A percentile compares a stretch with the other conserved stretches of the same genome.
phyloP scores from a whole-genome alignment of 2,329 filamentous ascomycete genomes.

The Mycocentrospora acerina region DNA sequence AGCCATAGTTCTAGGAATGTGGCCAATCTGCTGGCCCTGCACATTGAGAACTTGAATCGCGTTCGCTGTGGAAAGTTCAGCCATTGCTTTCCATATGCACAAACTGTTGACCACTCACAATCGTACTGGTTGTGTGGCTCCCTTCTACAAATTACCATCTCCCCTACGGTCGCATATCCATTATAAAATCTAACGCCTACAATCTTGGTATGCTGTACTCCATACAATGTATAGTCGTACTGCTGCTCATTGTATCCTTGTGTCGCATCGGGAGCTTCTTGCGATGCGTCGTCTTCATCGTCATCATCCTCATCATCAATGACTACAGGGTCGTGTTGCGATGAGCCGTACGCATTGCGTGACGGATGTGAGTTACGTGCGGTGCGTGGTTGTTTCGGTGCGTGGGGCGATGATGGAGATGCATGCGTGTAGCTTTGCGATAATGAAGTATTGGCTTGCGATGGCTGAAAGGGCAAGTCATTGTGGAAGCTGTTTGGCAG shows the following conservation, averaged over 20 bases:
- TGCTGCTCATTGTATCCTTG: slow-evolving; percentile 28
- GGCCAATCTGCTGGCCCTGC: slow-evolving; percentile 72
- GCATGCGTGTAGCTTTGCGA: slow-evolving; percentile 16
- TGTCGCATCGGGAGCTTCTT: slow-evolving; percentile 29
- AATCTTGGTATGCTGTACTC: slow-evolving; percentile 54
- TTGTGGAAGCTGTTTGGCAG: slow-evolving; percentile 5
- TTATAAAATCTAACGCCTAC: slow-evolving; percentile 55
- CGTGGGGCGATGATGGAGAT: slow-evolving; percentile 15
- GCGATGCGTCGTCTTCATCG: slow-evolving; percentile 30
- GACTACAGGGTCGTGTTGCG: slow-evolving; percentile 26
- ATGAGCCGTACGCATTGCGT: slow-evolving; percentile 20
- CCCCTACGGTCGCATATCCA: slow-evolving; percentile 38
- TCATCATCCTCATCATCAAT: slow-evolving; percentile 30
- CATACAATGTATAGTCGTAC: slow-evolving; percentile 32
- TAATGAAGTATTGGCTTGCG: slow-evolving; percentile 24
- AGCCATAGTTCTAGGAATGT: slow-evolving; percentile 68
- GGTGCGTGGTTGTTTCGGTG: slow-evolving; percentile 32
- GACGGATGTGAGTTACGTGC: slow-evolving; percentile 10
- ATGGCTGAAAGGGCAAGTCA: slow-evolving; percentile 11
- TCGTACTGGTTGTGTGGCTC: slow-evolving; percentile 64
- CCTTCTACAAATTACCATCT: slow-evolving; percentile 47
- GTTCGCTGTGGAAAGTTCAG: slow-evolving; percentile 48
- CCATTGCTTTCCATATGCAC: neutral
- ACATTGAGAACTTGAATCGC: slow-evolving; percentile 80
- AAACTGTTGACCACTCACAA: slow-evolving; percentile 4